Evolutionary conservation across 371 early-diverging fungal species (phyloP), one percentile per base, ranked within the genome.

Genomic region (Phascolomyces articulosus): DNA sequence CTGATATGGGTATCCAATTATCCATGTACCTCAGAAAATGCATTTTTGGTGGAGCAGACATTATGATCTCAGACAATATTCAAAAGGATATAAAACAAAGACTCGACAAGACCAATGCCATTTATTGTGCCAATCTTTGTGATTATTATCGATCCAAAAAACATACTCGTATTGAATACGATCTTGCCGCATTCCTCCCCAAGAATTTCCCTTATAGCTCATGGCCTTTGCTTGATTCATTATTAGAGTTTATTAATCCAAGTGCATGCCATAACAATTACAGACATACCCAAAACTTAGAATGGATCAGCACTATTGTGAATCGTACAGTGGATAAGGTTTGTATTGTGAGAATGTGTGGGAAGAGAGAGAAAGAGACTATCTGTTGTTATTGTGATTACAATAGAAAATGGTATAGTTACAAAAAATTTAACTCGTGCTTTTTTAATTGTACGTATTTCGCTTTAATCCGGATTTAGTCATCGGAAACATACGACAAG

Each of bases 111-210:
- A 64, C 74, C 54, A 59, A 68, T 44, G 64, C 62, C 4, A 64
- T 90, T 31, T 87, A 89, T 64, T 77, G 68, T 55, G 77, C 68
- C 3, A 81, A 90, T 13, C 70, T 89, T 60, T 51, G 51, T n/a
- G 72, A 72, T 38, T 82, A 88, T 62, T 93, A 87, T 67, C 80
- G 93, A 84, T 82, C 85, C 40, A 84, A 85, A 68, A 90, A 90
- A 72, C 84, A 88, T 41, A 85, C 90, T 48, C 84, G 84, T 63
- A 64, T 92, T 67, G 83, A 84, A 60, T 78, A 88, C 27, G 83
- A 79, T 65, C 78, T 92, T 68, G 87, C 91, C 72, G 73, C 84
- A 26, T 82, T 87, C 29, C 77, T 90, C 41, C 76, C 85, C 27
- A 82, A 84, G 31, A 83, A 88, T 58, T 88, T 87, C 67, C 90